Percentiles rank a stretch among this genome's conserved stretches.
These are phyloP conservation scores for Talaromyces albobiverticillius DNA, from an alignment of 2,329 filamentous ascomycete genomes.

Conservation along the genomic window DNA sequence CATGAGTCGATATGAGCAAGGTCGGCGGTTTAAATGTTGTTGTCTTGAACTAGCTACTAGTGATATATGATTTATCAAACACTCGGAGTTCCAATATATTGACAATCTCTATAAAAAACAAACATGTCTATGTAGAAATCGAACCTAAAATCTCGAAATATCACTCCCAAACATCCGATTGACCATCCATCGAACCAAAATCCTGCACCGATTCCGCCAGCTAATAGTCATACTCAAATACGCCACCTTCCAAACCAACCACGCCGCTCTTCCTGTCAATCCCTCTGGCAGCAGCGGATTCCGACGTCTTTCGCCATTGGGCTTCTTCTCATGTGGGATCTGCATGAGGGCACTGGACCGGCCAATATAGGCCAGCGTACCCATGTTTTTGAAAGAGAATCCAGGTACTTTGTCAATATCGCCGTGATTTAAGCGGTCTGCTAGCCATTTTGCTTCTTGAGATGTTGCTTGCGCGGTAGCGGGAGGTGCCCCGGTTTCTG, in stretches of 20 bases:
- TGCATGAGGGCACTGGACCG: constrained; percentile 58
- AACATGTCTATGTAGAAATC: too few relatives aligned
- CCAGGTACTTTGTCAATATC: constrained; percentile 32
- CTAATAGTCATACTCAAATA: constrained; percentile 48
- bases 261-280: constrained; percentile 39
- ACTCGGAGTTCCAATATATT: too few relatives aligned
- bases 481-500: constrained; percentile 51
- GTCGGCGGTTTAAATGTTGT: too few relatives aligned
- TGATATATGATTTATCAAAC: too few relatives aligned
- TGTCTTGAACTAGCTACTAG: too few relatives aligned
- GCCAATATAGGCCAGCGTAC: constrained; percentile 60
- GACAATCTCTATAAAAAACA: too few relatives aligned
- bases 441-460: constrained; percentile 59
- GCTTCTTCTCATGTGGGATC: constrained; percentile 30
- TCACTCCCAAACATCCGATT: constrained; percentile 45
- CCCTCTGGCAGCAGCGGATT: constrained; percentile 33
- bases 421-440: constrained; percentile 52
- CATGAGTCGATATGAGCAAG: too few relatives aligned
- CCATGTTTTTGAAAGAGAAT: constrained; percentile 58
- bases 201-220: constrained; percentile 43
- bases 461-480: constrained; percentile 59
- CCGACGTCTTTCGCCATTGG: constrained; percentile 16
- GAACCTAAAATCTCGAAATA: constrained; percentile 41
- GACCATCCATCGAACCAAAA: constrained; percentile 41
- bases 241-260: constrained; percentile 44